Evolutionary conservation across 2,329 filamentous ascomycete genomes (phyloP).

Genomic region (Aspergillus floridensis): DNA sequence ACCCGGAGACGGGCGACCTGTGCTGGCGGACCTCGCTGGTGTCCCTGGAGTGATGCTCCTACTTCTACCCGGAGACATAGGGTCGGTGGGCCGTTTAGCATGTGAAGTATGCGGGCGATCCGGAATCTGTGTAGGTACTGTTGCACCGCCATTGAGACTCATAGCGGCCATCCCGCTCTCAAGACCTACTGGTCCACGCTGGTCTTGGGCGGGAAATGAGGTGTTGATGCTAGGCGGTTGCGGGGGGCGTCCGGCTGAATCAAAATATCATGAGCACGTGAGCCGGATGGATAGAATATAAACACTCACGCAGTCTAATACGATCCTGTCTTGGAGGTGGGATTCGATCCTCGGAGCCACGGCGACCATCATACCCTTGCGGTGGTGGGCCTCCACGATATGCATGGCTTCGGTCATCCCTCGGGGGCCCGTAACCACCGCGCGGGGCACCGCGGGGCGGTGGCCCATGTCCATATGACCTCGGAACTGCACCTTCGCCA

Average conservation of each 20-base stretch:
- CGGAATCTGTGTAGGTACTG: slow-evolving; percentile 22
- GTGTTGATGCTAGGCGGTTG: slow-evolving; percentile 42
- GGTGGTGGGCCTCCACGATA: slow-evolving; percentile 26
- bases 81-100: slow-evolving; percentile 25
- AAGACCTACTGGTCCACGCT: slow-evolving; percentile 29
- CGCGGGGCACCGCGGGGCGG: slow-evolving; percentile 29
- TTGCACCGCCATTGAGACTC: slow-evolving; percentile 35
- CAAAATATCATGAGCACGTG: not conserved
- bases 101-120: slow-evolving; percentile 42
- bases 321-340: slow-evolving; percentile 32
- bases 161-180: slow-evolving; percentile 42
- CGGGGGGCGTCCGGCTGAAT: slow-evolving; percentile 30
- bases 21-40: slow-evolving; percentile 28
- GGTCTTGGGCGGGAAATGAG: slow-evolving; percentile 33
- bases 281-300: not conserved
- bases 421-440: slow-evolving; percentile 28
- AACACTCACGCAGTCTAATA: slow-evolving; percentile 34
- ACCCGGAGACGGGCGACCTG: slow-evolving; percentile 19
- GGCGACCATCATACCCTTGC: slow-evolving; percentile 25
- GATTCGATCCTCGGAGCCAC: slow-evolving; percentile 27
- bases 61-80: slow-evolving; percentile 25
- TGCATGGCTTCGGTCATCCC: slow-evolving; percentile 23
- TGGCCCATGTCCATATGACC: slow-evolving; percentile 27
- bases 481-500: slow-evolving; percentile 24
- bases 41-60: slow-evolving; percentile 23